phyloP scores from a whole-genome alignment of 257 asterid species.

The Avicennia marina region DNA sequence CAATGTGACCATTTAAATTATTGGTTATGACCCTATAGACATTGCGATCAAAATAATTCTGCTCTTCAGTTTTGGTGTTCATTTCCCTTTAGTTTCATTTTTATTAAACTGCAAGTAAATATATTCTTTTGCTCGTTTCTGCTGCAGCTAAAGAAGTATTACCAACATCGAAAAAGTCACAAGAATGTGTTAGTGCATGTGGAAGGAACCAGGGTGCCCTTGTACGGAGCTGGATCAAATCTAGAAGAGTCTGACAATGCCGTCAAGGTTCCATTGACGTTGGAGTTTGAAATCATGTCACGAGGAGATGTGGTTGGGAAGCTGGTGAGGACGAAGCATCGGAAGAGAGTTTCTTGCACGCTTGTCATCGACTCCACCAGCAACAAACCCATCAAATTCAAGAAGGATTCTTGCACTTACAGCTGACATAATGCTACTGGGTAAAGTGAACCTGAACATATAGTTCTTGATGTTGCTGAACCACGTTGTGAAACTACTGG shows the following conservation, averaged over 20 bases:
- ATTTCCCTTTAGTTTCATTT: too few relatives aligned
- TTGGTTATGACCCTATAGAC: background rate
- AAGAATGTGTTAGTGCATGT: conserved; percentile 54
- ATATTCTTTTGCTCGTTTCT: conserved; percentile 2
- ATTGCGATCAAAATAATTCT: background rate
- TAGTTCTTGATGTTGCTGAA: too few relatives aligned
- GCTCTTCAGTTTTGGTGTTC: background rate
- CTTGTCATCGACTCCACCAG: conserved; percentile 58
- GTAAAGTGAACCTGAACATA: too few relatives aligned
- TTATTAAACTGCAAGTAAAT: too few relatives aligned
- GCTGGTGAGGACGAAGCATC: conserved; percentile 65
- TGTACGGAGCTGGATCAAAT: conserved; percentile 84
- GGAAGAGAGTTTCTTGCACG: conserved; percentile 51
- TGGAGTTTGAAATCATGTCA: conserved; percentile 57
- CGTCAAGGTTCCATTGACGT: conserved; percentile 53
- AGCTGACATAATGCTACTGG: too few relatives aligned
- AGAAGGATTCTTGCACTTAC: conserved; percentile 60
- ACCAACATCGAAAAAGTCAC: conserved; percentile 74
- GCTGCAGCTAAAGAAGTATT: conserved; percentile 65
- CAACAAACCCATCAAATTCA: conserved; percentile 65
- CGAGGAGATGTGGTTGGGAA: conserved; percentile 85
- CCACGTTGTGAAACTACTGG: too few relatives aligned
- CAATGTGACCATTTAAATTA: too few relatives aligned
- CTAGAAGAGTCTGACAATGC: conserved; percentile 32
- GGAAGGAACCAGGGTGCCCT: conserved; percentile 69